Percentiles rank a stretch among this genome's conserved stretches.
Evolutionary conservation across 331 rosid species (phyloP).

Genomic region (Rosa hybrid): DNA sequence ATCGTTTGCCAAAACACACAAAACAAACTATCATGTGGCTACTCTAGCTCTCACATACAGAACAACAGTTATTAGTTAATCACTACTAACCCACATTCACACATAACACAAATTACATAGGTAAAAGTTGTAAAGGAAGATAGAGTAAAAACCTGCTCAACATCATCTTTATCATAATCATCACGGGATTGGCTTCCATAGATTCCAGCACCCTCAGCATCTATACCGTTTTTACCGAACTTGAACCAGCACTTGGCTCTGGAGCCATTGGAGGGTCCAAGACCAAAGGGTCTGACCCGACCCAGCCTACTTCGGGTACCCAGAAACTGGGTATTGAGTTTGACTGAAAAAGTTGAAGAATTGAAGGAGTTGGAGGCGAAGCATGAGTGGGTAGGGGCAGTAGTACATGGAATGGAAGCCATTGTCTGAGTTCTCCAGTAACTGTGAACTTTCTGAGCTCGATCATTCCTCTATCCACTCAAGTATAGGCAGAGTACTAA

Average conservation of each 20-base stretch:
- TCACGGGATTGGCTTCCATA: slow-evolving; percentile 93
- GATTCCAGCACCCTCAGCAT: slow-evolving; percentile 96
- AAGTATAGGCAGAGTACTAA: slow-evolving; percentile 13
- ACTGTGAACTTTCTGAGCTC: neutral
- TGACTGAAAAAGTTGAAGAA: slow-evolving; percentile 35
- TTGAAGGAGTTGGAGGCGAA: slow-evolving; percentile 36
- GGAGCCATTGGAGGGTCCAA: slow-evolving; percentile 89
- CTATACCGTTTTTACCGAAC: slow-evolving; percentile 83
- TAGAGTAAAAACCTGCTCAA: slow-evolving; percentile 70
- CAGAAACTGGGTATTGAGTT: slow-evolving; percentile 49
- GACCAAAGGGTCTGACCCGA: slow-evolving; percentile 31
- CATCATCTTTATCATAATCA: slow-evolving; percentile 91
- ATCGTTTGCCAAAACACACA: neutral
- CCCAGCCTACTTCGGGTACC: slow-evolving; percentile 45
- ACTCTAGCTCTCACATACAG: neutral
- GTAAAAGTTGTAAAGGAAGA: neutral
- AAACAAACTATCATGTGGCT: neutral
- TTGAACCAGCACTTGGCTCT: slow-evolving; percentile 81
- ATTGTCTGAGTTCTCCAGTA: slow-evolving; percentile 44
- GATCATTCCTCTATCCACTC: slow-evolving; percentile 48
- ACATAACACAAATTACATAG: neutral
- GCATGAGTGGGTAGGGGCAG: slow-evolving; percentile 32
- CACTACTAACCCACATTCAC: neutral
- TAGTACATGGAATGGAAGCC: slow-evolving; percentile 71
- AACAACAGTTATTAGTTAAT: neutral